phyloP scores from a whole-genome alignment of 176 grass and related monocot genomes.

The Carex parvula region DNA sequence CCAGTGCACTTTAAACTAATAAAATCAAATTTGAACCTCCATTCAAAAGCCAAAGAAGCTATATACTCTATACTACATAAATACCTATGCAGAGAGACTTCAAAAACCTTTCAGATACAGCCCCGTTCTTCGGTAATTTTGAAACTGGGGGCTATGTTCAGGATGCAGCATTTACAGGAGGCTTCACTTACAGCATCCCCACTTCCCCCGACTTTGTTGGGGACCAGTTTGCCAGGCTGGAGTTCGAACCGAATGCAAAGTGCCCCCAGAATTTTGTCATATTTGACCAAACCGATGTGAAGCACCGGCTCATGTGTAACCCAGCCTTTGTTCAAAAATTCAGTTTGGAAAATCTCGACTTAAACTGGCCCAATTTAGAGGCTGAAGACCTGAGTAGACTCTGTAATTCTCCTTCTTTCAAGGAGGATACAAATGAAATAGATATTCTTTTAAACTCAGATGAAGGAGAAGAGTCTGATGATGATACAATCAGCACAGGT shows the following conservation, averaged over 20 bases:
- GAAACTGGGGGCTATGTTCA: slow-evolving; percentile 33
- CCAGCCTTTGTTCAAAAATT: slow-evolving; percentile 52
- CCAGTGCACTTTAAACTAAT: not conserved
- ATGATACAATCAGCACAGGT: slow-evolving; percentile 65
- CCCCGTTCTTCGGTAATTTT: slow-evolving; percentile 27
- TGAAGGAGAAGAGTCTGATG: slow-evolving; percentile 28
- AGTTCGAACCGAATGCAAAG: slow-evolving; percentile 53
- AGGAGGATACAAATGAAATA: slow-evolving; percentile 72
- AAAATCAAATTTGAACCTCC: not conserved
- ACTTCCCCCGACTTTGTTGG: slow-evolving; percentile 23
- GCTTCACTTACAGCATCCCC: slow-evolving; percentile 28
- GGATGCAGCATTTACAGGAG: slow-evolving; percentile 21
- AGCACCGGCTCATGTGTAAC: slow-evolving; percentile 54
- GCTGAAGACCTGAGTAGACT: slow-evolving; percentile 24
- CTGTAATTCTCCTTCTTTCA: slow-evolving; percentile 39
- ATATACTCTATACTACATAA: slow-evolving; percentile 7
- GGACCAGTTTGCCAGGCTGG: slow-evolving; percentile 26
- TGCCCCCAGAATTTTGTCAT: slow-evolving; percentile 75
- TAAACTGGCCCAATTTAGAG: slow-evolving; percentile 22
- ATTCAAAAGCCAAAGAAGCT: not conserved
- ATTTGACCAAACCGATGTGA: slow-evolving; percentile 48
- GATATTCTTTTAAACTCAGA: slow-evolving; percentile 64
- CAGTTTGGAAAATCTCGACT: slow-evolving; percentile 20
- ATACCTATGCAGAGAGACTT: slow-evolving; percentile 63
- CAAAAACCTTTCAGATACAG: slow-evolving; percentile 38